These are phyloP conservation scores for Keithomyces neogunnii DNA, from an alignment of 2,329 filamentous ascomycete genomes.

Conservation along the genomic window DNA sequence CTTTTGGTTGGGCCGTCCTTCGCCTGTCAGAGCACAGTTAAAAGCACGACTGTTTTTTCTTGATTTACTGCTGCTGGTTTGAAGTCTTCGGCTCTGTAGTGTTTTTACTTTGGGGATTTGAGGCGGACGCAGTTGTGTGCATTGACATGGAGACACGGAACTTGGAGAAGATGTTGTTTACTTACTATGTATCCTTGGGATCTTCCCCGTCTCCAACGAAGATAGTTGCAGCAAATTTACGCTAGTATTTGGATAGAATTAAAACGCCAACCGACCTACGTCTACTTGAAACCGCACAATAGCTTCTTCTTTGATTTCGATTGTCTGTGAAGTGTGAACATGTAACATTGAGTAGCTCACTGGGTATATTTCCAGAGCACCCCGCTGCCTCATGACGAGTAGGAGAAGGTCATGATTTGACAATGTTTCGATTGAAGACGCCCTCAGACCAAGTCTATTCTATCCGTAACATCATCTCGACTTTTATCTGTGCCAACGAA, in stretches of 20 bases:
- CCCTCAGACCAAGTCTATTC: constrained; percentile 1
- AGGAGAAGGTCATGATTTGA: neutral
- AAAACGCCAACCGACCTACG: too few species aligned
- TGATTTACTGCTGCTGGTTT: neutral
- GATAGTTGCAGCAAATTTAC: neutral
- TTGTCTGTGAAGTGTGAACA: too few species aligned
- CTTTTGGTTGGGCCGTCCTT: neutral
- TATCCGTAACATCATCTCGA: constrained; percentile 12
- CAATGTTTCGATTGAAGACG: neutral
- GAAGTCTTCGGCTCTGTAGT: neutral
- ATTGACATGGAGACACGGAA: neutral
- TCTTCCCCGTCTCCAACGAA: neutral
- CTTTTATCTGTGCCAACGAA: constrained; percentile 6
- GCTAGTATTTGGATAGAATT: neutral
- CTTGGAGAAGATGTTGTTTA: neutral
- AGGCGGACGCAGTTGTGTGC: neutral
- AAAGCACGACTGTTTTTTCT: neutral
- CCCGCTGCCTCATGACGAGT: too few species aligned
- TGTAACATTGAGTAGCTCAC: too few species aligned
- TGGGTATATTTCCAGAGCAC: too few species aligned
- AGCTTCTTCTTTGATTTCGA: too few species aligned
- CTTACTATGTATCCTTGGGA: neutral
- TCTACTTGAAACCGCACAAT: too few species aligned
- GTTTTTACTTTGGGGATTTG: neutral
- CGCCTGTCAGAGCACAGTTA: neutral